Base-by-base conservation (phyloP, 2,329 filamentous ascomycete genomes). In the Ceratocystis variospora region DNA sequence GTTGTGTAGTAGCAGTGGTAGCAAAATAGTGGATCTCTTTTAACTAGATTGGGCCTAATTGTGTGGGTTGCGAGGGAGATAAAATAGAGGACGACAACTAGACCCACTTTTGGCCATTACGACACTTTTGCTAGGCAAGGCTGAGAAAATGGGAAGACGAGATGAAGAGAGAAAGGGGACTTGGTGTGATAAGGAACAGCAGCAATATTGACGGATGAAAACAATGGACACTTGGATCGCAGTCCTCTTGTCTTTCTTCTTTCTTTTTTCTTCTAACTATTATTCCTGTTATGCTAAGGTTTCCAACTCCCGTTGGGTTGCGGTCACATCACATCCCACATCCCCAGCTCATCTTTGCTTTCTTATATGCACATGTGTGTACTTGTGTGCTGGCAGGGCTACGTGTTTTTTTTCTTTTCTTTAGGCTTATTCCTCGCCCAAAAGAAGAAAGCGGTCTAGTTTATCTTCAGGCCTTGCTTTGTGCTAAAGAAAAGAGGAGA, bases 21-120 rank as follows among this genome's bases (percentile, higher is more conserved):
- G 53, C 8, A n/a, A 33, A 50, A 63, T 15, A 63, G 19, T 25
- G 7, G 17, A 7, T 46, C 65, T 66, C 65, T 67, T 41, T 67
- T 67, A 67, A 64, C 65, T 53, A 33, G 57, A 45, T 67, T 59
- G 15, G 65, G 65, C 55, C 41, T 67, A 67, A 64, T 55, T 67
- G 65, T 25, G 19, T 59, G 33, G 48, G 48, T 63, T 66, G 61
- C 19, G 65, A 66, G 48, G 65, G 61, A 66, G 59, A 63, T 5
- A 62, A 57, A 57, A 66, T 48, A 22, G 22, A 31, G n/a, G 10
- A 5, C 53, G 22, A 19, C 28, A 28, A 15, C 50, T 25, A n/a
- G 53, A 17, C 28, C 53, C 53, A 57, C 53, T 57, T 50, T 28
- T 28, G 53, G 12, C 28, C 4, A 28, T 22, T 31, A 31, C 53